Evolutionary conservation across 805 yeast genomes (phyloP).

Genomic region (Yueomyces sp.): DNA sequence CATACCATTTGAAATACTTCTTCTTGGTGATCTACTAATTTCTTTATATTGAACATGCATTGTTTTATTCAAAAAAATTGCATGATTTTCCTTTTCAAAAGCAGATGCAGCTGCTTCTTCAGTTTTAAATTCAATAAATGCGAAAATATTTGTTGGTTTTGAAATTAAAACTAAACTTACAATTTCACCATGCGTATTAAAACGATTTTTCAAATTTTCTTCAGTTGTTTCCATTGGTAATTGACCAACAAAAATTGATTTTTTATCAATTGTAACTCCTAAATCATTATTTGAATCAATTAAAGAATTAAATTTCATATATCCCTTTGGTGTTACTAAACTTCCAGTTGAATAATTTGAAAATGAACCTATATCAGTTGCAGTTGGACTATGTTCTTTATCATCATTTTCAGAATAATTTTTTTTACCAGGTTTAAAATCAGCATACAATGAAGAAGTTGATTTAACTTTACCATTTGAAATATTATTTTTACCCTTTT

Average conservation of each 20-base stretch:
- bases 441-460: not conserved
- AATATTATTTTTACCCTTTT: conserved; percentile 1
- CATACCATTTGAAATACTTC: conserved; percentile 5
- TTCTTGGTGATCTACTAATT: conserved; percentile 21
- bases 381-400: not conserved
- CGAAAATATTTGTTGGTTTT: conserved; percentile 44
- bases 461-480: conserved; percentile 1
- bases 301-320: not conserved
- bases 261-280: conserved; percentile 43
- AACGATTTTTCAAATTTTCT: conserved; percentile 43
- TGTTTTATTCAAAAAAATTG: conserved; percentile 56
- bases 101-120: conserved; percentile 78
- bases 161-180: conserved; percentile 40
- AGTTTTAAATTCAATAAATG: conserved; percentile 52
- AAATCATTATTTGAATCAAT: not conserved
- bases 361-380: not conserved
- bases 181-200: conserved; percentile 55
- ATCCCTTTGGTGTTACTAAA: no score
- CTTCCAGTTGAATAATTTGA: not conserved
- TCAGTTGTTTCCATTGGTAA: conserved; percentile 41
- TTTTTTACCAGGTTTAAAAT: not conserved
- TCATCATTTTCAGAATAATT: not conserved
- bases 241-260: conserved; percentile 71
- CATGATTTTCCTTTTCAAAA: conserved; percentile 73
- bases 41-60: conserved; percentile 81